Conservation (phyloP, 2,329 filamentous ascomycete species). For the Aspergillus aculeatinus region DNA sequence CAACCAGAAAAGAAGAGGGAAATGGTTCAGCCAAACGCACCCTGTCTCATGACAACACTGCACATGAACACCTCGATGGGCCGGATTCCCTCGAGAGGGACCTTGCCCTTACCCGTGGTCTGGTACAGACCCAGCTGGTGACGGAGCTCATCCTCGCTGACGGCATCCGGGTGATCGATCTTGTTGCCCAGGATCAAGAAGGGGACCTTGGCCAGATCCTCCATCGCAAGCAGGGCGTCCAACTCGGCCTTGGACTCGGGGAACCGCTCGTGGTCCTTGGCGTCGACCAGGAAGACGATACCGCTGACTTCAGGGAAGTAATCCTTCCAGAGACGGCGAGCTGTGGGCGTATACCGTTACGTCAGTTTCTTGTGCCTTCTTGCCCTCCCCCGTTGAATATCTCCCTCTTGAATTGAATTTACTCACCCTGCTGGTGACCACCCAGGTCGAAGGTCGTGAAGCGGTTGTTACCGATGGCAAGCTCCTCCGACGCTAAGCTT, state of each 20-base stretch:
- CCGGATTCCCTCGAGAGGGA: conserved; percentile 84
- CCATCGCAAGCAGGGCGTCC: conserved; percentile 92
- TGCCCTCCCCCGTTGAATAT: not conserved
- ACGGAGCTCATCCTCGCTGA: conserved; percentile 92
- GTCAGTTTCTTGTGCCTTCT: not conserved
- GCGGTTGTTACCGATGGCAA: conserved; percentile 87
- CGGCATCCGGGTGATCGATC: conserved; percentile 95
- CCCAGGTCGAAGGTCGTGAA: conserved; percentile 94
- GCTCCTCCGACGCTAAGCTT: conserved; percentile 76
- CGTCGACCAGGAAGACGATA: conserved; percentile 96
- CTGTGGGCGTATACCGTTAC: conserved; percentile 32
- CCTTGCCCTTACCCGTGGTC: conserved; percentile 94
- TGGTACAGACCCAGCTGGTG: conserved; percentile 92
- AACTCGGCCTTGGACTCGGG: conserved; percentile 94
- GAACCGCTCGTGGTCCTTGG: conserved; percentile 95
- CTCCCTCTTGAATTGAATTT: too few relatives aligned
- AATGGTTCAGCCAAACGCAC: conserved; percentile 44
- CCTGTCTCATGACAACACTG: conserved; percentile 97
- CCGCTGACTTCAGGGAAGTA: conserved; percentile 96
- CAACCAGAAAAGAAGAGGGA: not conserved
- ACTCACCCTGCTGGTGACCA: conserved; percentile 82
- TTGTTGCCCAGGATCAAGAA: conserved; percentile 98
- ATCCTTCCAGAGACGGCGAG: conserved; percentile 91
- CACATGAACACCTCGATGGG: conserved; percentile 99
- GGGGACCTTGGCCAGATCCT: conserved; percentile 91